These are phyloP conservation scores for Pluteus cervinus DNA, from an alignment of 768 basidiomycete genomes.

Conservation along the genomic window DNA sequence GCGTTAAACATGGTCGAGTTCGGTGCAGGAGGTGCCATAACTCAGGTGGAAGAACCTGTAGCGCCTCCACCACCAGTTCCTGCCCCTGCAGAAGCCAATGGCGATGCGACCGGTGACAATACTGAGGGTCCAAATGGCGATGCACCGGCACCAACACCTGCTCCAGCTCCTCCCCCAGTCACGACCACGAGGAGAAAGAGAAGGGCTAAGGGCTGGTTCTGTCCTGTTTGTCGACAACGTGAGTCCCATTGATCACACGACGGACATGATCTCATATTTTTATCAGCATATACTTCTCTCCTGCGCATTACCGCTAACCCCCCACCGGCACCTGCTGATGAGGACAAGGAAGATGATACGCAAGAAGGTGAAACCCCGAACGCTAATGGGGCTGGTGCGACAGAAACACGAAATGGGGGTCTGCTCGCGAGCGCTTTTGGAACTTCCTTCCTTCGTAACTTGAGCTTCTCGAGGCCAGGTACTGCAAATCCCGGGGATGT, in stretches of 20 bases:
- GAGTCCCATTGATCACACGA: slow-evolving; percentile 24
- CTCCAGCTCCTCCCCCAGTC: slow-evolving; percentile 17
- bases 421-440: too few species aligned
- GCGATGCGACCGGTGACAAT: slow-evolving; percentile 16
- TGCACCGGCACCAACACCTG: slow-evolving; percentile 20
- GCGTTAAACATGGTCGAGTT: slow-evolving; percentile 98
- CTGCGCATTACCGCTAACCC: slow-evolving; percentile 73
- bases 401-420: too few species aligned
- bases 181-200: slow-evolving; percentile 61
- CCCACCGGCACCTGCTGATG: slow-evolving; percentile 32
- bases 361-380: too few species aligned
- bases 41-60: slow-evolving; percentile 43
- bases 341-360: too few species aligned
- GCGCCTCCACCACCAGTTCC: slow-evolving; percentile 17
- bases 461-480: too few species aligned
- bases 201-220: slow-evolving; percentile 97
- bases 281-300: slow-evolving; percentile 79
- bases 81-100: slow-evolving; percentile 11
- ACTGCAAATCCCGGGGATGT: too few species aligned
- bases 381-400: too few species aligned
- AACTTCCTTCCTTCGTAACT: too few species aligned
- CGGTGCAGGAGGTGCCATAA: slow-evolving; percentile 85
- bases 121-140: slow-evolving; percentile 10
- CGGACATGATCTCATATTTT: slow-evolving; percentile 5
- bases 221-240: slow-evolving; percentile 95